Evolutionary conservation across 2,329 filamentous ascomycete genomes (phyloP), one percentile per base, ranked within the genome.

Genomic region (Fusarium sp.): DNA sequence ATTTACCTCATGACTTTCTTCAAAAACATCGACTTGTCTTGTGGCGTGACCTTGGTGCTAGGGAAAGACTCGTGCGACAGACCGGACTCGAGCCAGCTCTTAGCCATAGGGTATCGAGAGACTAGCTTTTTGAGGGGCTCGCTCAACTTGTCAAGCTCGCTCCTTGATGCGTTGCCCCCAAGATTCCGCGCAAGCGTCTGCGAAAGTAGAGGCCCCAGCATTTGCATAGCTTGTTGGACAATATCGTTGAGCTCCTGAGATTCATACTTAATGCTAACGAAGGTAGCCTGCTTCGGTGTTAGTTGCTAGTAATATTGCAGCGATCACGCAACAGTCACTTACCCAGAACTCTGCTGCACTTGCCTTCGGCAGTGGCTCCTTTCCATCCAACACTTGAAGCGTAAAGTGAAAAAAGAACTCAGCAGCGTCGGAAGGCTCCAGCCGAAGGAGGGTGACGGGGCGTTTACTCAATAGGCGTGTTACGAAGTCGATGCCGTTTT

Each of bases 291-390:
- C 15, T 26, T 21, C 57, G 15, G 68, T 56, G 52, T 63, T 29
- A 63, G 52, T 15, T 28, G 3, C 3, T 18, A 13, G 20, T 31
- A 11, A 29, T 5, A 10, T 3, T 8, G 16, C n/a, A 10, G 20
- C 18, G 6, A 10, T 8, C 16, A 33, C 12, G 15, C 33, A 10
- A 39, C 5, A 10, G 3, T 29, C 4, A 5, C 84, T 70, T 79
- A 91, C 89, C 92, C 93, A 96, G 66, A 97, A 92, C 28, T 91
- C 88, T 11, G 90, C 88, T 3, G 93, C 88, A 5, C 91, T 88
- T 29, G 86, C 86, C 79, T 96, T 97, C 0, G 92, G 91, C 12
- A 97, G 81, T 1, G 91, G 89, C 62, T 96, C 93, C 29, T 85
- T 88, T 15, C 90, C 91, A 42, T 90, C 86, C 9, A 97, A 80